Evolutionary conservation across 805 yeast species (phyloP).

Genomic region (Candida argentea): DNA sequence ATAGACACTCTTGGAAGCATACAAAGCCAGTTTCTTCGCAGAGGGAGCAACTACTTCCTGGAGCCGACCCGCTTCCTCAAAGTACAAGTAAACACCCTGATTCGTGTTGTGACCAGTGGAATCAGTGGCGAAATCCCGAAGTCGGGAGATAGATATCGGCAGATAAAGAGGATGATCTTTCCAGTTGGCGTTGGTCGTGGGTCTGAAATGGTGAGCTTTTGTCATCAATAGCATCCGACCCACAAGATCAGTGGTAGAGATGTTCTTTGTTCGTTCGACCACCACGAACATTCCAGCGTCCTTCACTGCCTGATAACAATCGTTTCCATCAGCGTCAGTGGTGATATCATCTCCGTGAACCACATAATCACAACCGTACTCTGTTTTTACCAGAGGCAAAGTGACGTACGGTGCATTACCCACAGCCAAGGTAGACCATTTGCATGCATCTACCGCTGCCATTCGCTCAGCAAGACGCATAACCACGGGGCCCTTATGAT

Average conservation of each 20-base stretch:
- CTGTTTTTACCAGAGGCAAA: conserved; percentile 67
- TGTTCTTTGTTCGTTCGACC: conserved; percentile 91
- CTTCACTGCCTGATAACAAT: conserved; percentile 79
- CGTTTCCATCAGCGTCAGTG: conserved; percentile 91
- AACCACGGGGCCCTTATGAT: conserved; percentile 89
- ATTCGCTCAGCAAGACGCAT: conserved; percentile 76
- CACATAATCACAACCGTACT: conserved; percentile 73
- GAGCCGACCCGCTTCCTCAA: conserved; percentile 16
- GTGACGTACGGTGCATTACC: conserved; percentile 91
- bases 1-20: conserved; percentile 23
- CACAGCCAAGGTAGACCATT: conserved; percentile 73
- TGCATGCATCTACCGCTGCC: conserved; percentile 80
- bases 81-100: conserved; percentile 43
- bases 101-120: conserved; percentile 49
- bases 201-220: conserved; percentile 44
- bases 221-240: conserved; percentile 69
- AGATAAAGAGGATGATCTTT: conserved; percentile 17
- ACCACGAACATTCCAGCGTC: conserved; percentile 77
- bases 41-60: conserved; percentile 27
- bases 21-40: conserved; percentile 7
- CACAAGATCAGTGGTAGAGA: conserved; percentile 90
- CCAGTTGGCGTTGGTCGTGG: conserved; percentile 17
- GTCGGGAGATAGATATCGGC: conserved; percentile 31
- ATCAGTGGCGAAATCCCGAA: conserved; percentile 50
- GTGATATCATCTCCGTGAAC: conserved; percentile 98